Percentiles rank a stretch among this genome's conserved stretches.
Evolutionary conservation across 2,329 filamentous ascomycete species (phyloP).

Genomic region (Paecilomyces dactylethromorphus): DNA sequence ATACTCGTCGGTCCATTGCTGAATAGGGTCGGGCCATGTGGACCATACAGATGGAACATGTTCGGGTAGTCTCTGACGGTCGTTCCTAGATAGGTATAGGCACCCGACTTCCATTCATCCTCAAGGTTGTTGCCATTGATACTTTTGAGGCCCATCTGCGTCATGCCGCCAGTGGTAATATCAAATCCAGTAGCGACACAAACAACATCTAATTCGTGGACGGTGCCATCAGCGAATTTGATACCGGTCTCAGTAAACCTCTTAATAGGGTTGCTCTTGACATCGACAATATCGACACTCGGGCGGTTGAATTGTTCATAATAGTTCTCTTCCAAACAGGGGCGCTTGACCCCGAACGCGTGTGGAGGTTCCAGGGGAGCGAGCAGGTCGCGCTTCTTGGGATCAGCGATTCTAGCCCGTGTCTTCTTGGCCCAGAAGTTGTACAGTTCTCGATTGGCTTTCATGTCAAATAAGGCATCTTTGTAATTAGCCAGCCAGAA

Average conservation of each 20-base stretch:
- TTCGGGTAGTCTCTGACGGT: constrained; percentile 39
- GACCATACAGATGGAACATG: constrained; percentile 48
- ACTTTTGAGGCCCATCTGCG: constrained; percentile 24
- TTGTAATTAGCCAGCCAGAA: constrained; percentile 48
- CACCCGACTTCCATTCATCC: constrained; percentile 29
- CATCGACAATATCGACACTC: constrained; percentile 43
- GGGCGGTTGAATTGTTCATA: constrained; percentile 44
- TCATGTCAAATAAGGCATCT: constrained; percentile 40
- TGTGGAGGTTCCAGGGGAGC: constrained; percentile 49
- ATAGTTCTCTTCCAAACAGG: constrained; percentile 44
- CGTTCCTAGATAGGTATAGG: constrained; percentile 36
- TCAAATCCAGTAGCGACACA: constrained; percentile 38
- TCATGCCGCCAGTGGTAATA: constrained; percentile 30
- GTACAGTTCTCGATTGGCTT: constrained; percentile 49
- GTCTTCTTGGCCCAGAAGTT: constrained; percentile 51
- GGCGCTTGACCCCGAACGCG: constrained; percentile 49
- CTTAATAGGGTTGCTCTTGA: constrained; percentile 37
- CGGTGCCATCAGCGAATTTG: constrained; percentile 27
- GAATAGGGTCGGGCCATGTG: constrained; percentile 51
- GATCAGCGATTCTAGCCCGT: constrained; percentile 45
- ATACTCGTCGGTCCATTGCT: constrained; percentile 49
- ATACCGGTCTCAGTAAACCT: constrained; percentile 36
- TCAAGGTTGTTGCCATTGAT: constrained; percentile 20
- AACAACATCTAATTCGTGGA: constrained; percentile 32
- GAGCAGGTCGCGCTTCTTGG: constrained; percentile 45